Evolutionary conservation across 139 green algal species (phyloP), one percentile per base, ranked within the genome.

Genomic region (Micractinium sp.): DNA sequence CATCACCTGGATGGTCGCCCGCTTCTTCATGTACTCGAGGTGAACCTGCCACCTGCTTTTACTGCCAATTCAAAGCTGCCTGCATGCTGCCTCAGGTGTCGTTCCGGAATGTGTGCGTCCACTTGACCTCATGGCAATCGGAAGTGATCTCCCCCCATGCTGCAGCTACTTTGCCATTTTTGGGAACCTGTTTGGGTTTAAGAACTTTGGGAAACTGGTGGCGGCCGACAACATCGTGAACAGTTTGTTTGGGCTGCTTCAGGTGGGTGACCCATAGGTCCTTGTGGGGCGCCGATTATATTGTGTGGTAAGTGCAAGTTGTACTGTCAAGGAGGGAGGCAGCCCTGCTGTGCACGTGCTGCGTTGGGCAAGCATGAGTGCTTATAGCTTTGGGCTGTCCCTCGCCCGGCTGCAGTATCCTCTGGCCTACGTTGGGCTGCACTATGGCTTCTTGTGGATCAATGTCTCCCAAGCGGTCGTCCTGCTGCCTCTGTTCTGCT

Each of bases 201-300:
- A 81, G 22, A 95, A 95, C 79, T 95, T 95, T 76, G 93, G 93
- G 19, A 83, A 85, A 35, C 91, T 95, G 71, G 92, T 95, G 38
- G 93, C 92, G n/a, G 91, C 94, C 16, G 93, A 95, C 89, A 95
- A 95, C 90, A 91, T 89, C 13, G 87, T 95, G 80, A 95, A 95
- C 77, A 92, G 93, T 60, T 76, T 95, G 22, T 85, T 95, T 41
- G 92, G 91, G 0, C 85, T 93, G 79, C 47, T 93, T 9, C 91
- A 90, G 77, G 86, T 90, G 76, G 0, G 60, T 15, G 12, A n/a
- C n/a, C n/a, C n/a, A 14, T 36, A 33, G 27, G 9, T n/a, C 16
- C n/a, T 60, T 36, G 41, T 41, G 36, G 38, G 82, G 9, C 38
- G n/a, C n/a, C n/a, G n/a, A n/a, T n/a, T n/a, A n/a, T n/a, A n/a